Evolutionary conservation across 371 early-diverging fungal genomes (phyloP).

Genomic region (Syncephalastrum racemosum): DNA sequence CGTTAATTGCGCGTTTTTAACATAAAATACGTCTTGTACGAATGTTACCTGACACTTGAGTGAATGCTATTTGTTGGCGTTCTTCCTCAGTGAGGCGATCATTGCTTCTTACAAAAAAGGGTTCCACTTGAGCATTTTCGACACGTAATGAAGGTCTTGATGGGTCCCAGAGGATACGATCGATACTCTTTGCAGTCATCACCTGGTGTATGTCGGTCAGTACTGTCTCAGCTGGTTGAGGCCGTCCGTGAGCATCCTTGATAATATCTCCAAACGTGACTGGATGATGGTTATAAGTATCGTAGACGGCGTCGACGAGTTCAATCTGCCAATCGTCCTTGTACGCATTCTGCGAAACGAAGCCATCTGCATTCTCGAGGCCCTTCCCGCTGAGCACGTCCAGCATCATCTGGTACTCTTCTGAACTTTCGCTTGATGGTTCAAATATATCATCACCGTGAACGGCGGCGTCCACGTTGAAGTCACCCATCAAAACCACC

Average conservation of each 20-base stretch:
- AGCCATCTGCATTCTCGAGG: constrained; percentile 28
- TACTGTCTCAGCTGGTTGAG: constrained; percentile 54
- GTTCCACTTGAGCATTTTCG: constrained; percentile 25
- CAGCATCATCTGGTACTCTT: constrained; percentile 67
- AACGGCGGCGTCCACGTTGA: constrained; percentile 72
- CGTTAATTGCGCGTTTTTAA: neutral
- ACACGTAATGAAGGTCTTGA: neutral
- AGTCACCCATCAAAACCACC: constrained; percentile 69
- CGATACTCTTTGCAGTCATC: constrained; percentile 63
- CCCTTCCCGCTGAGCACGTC: constrained; percentile 59
- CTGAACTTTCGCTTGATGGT: constrained; percentile 36
- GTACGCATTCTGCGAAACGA: constrained; percentile 17
- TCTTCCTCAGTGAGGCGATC: constrained; percentile 13
- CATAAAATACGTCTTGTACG: neutral
- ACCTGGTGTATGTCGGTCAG: constrained; percentile 56
- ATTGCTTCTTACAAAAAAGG: constrained; percentile 42
- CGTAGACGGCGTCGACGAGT: constrained; percentile 55
- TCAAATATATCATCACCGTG: constrained; percentile 23
- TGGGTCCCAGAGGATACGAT: constrained; percentile 59
- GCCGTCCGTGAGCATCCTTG: too few relatives aligned
- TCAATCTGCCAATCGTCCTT: constrained; percentile 25
- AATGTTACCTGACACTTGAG: constrained; percentile 25
- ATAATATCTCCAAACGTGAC: constrained; percentile 73
- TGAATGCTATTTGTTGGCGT: constrained; percentile 11
- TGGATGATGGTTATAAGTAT: constrained; percentile 64